These are phyloP conservation scores for Alternaria ethzedia DNA, from an alignment of 2,329 filamentous ascomycete species.

Conservation along the genomic window DNA sequence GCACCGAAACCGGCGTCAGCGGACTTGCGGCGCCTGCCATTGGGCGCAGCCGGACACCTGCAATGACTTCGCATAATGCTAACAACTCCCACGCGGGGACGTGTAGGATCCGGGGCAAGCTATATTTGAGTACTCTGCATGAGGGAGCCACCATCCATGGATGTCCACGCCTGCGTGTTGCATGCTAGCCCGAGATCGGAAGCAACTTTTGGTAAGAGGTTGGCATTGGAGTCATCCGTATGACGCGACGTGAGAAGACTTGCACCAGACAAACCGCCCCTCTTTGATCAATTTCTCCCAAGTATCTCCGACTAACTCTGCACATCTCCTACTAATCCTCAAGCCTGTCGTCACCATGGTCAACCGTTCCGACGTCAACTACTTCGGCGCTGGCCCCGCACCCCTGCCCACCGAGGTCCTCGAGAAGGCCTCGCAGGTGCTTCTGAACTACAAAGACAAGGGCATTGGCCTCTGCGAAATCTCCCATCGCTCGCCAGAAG, in stretches of 20 bases:
- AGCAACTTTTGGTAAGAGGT: slow-evolving; percentile 11
- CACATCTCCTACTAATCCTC: neutral
- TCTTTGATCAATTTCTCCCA: slow-evolving; percentile 8
- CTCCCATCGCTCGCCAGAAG: slow-evolving; percentile 82
- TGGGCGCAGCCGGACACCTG: slow-evolving; percentile 25
- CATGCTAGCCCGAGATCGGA: slow-evolving; percentile 31
- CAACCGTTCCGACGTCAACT: slow-evolving; percentile 74
- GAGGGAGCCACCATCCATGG: neutral
- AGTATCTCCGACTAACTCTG: neutral
- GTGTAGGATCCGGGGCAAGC: slow-evolving; percentile 2
- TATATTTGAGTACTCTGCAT: neutral
- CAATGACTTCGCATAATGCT: slow-evolving; percentile 32
- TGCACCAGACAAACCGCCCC: slow-evolving; percentile 11
- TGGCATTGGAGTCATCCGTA: slow-evolving; percentile 36
- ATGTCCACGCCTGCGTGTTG: slow-evolving; percentile 1
- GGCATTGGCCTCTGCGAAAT: slow-evolving; percentile 90
- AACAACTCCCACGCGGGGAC: slow-evolving; percentile 16
- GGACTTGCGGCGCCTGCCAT: slow-evolving; percentile 29
- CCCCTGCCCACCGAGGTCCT: slow-evolving; percentile 81
- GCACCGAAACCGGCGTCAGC: slow-evolving; percentile 43
- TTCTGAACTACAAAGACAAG: slow-evolving; percentile 80
- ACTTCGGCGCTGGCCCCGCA: slow-evolving; percentile 93
- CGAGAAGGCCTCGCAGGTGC: slow-evolving; percentile 74
- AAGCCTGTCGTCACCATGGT: slow-evolving; percentile 62
- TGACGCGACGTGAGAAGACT: slow-evolving; percentile 32